Evolutionary conservation across 768 basidiomycete species (phyloP).

Genomic region (Hortiboletus campestris): DNA sequence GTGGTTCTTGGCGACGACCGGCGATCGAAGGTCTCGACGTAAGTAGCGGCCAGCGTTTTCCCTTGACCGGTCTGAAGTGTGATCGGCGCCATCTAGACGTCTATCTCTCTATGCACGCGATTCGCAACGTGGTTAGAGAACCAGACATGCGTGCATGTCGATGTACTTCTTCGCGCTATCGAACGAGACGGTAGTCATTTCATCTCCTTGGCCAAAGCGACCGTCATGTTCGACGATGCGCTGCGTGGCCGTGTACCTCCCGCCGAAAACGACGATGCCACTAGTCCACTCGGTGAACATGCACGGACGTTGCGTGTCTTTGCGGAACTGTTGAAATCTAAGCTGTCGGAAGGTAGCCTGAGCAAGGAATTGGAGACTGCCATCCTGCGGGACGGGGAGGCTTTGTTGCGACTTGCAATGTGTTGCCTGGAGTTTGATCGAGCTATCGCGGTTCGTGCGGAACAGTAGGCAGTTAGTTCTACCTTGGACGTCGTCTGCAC

Average conservation of each 20-base stretch:
- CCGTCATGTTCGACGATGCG: conserved; percentile 18
- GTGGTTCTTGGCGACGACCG: not conserved
- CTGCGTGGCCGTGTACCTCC: conserved; percentile 8
- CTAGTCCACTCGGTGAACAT: not conserved
- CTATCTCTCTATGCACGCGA: conserved; percentile 10
- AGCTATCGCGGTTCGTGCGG: conserved; percentile 7
- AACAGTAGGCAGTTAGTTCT: conserved; percentile 3
- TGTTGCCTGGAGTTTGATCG: conserved; percentile 22
- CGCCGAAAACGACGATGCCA: not conserved
- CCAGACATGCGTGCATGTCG: conserved; percentile 1
- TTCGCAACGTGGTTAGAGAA: conserved; percentile 21
- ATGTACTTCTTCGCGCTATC: conserved; percentile 10
- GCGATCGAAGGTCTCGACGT: conserved; percentile 10
- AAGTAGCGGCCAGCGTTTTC: not conserved
- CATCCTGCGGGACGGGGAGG: conserved; percentile 23
- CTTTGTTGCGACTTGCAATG: conserved; percentile 18
- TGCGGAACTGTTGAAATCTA: conserved; percentile 11
- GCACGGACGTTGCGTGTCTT: conserved; percentile 18
- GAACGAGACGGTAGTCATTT: conserved; percentile 21
- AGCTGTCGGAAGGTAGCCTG: conserved; percentile 6
- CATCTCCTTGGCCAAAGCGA: conserved; percentile 17
- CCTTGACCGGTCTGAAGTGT: not conserved
- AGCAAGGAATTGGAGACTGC: conserved; percentile 18
- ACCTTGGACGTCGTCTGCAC: not conserved
- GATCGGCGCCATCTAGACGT: not conserved